Conservation (phyloP, 1,139 yeast genomes). For the Kodamaea derodonti region DNA sequence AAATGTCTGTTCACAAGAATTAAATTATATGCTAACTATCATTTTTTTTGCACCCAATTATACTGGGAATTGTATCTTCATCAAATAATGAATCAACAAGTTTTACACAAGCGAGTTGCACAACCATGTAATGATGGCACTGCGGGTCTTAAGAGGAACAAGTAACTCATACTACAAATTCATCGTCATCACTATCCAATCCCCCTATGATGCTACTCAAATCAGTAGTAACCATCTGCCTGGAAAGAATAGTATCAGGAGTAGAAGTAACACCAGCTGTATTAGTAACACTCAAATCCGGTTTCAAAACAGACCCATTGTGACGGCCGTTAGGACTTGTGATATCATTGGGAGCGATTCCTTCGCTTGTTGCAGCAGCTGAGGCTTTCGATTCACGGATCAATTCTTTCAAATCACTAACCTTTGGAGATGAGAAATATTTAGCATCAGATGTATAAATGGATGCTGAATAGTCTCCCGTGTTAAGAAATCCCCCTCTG, state of each 20-base stretch:
- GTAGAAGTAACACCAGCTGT: constrained; percentile 12
- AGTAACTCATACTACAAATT: constrained; percentile 25
- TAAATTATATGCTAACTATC: no score
- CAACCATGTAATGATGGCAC: no score
- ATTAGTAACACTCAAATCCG: constrained; percentile 9
- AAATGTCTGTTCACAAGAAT: no score
- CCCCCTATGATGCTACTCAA: constrained; percentile 35
- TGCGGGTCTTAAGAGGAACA: no score
- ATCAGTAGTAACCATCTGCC: constrained; percentile 32
- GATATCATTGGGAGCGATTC: not conserved
- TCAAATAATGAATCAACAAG: no score
- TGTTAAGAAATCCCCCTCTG: constrained; percentile 4
- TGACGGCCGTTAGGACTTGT: not conserved
- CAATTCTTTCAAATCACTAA: constrained; percentile 41
- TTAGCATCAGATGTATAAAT: constrained; percentile 12
- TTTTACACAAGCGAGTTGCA: no score
- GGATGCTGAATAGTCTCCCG: constrained; percentile 16
- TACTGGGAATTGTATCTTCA: no score
- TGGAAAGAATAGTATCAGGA: constrained; percentile 29
- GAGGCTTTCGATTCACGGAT: not conserved
- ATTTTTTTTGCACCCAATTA: no score
- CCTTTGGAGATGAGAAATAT: constrained; percentile 31
- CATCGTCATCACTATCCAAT: constrained; percentile 37
- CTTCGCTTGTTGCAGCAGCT: not conserved
- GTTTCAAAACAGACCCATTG: constrained; percentile 4